phyloP scores from a whole-genome alignment of 805 yeast species.

The Metschnikowia matae region DNA sequence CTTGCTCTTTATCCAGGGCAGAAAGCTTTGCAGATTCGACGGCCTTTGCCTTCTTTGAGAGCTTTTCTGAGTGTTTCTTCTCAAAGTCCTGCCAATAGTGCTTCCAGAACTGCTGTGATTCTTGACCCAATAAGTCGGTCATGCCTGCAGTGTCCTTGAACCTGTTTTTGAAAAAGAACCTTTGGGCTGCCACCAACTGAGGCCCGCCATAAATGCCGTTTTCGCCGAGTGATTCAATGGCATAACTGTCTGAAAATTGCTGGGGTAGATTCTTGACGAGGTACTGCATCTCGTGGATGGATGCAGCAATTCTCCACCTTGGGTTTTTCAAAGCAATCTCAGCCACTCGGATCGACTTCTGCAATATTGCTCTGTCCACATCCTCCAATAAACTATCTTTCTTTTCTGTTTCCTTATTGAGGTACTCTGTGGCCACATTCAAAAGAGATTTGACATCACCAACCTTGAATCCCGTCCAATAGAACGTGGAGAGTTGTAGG shows the following conservation, averaged over 20 bases:
- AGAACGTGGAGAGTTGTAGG: slow-evolving; percentile 62
- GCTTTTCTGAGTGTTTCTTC: slow-evolving; percentile 33
- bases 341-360: slow-evolving; percentile 43
- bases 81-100: slow-evolving; percentile 46
- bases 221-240: slow-evolving; percentile 35
- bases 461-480: slow-evolving; percentile 70
- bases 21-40: not conserved
- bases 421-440: slow-evolving; percentile 43
- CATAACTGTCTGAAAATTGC: slow-evolving; percentile 36
- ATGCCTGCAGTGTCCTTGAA: slow-evolving; percentile 31
- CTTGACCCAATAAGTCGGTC: slow-evolving; percentile 26
- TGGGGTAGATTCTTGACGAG: slow-evolving; percentile 46
- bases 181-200: slow-evolving; percentile 49
- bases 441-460: slow-evolving; percentile 53
- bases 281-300: slow-evolving; percentile 64
- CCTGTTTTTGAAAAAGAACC: slow-evolving; percentile 50
- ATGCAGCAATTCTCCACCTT: slow-evolving; percentile 55
- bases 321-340: slow-evolving; percentile 47
- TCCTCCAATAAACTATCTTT: slow-evolving; percentile 25
- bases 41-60: slow-evolving; percentile 32
- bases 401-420: slow-evolving; percentile 31
- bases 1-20: not conserved
- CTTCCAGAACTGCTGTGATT: slow-evolving; percentile 48
- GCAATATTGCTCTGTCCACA: slow-evolving; percentile 40
- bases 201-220: slow-evolving; percentile 56